Evolutionary conservation across 129 eudicot genomes (phyloP).

Genomic region (Flaveria linearis): DNA sequence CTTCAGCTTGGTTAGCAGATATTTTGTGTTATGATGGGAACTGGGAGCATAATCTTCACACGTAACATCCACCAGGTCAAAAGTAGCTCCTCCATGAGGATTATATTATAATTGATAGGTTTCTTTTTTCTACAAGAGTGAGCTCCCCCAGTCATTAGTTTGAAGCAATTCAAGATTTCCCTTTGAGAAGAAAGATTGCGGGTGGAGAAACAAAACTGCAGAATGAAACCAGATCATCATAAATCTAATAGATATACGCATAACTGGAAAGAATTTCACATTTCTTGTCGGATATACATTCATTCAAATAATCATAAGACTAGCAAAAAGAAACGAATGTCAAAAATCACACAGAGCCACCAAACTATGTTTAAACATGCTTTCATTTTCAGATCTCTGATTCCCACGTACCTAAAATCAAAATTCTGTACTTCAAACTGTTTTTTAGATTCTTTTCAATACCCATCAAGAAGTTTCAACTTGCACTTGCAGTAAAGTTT

Average conservation of each 20-base stretch:
- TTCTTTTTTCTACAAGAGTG: conserved; percentile 44
- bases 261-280: neutral
- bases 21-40: conserved; percentile 35
- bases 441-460: neutral
- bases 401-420: neutral
- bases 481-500: conserved; percentile 11
- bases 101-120: conserved; percentile 51
- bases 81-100: conserved; percentile 47
- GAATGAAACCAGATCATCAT: conserved; percentile 16
- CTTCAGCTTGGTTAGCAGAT: conserved; percentile 35
- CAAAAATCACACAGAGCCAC: neutral
- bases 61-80: conserved; percentile 48
- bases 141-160: conserved; percentile 48
- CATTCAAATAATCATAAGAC: no score
- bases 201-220: conserved; percentile 46
- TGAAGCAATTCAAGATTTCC: conserved; percentile 11
- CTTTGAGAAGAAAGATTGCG: conserved; percentile 23
- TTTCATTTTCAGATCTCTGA: neutral
- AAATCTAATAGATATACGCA: neutral
- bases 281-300: neutral
- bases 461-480: neutral
- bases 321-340: no score
- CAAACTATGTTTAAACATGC: neutral
- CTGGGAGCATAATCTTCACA: conserved; percentile 37
- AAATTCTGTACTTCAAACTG: neutral